Evolutionary conservation across 2,329 filamentous ascomycete species (phyloP).

Genomic region (Alternaria sp.): DNA sequence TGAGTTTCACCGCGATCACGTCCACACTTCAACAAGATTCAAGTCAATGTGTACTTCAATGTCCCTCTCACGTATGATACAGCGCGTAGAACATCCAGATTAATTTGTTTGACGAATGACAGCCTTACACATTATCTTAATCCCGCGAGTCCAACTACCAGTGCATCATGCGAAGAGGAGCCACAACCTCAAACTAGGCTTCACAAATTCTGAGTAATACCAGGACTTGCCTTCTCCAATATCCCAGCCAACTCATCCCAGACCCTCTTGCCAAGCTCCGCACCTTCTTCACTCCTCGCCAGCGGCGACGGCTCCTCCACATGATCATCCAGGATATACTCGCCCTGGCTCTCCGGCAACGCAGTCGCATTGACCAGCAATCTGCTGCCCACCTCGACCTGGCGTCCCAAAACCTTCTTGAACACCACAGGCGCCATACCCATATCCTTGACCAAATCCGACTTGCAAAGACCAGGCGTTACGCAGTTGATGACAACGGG

Average conservation of each 20-base stretch:
- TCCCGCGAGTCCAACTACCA: background rate
- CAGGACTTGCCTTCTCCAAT: constrained; percentile 41
- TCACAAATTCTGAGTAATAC: constrained; percentile 13
- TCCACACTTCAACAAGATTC: background rate
- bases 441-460: constrained; percentile 11
- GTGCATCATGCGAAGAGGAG: background rate
- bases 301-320: constrained; percentile 32
- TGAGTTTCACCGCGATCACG: background rate
- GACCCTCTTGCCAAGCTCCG: constrained; percentile 37
- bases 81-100: background rate
- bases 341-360: constrained; percentile 37
- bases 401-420: constrained; percentile 33
- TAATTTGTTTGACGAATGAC: background rate
- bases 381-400: constrained; percentile 47
- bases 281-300: constrained; percentile 41
- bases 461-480: constrained; percentile 35
- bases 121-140: no score
- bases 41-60: background rate
- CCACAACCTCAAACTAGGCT: background rate
- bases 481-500: constrained; percentile 32
- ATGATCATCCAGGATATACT: constrained; percentile 44
- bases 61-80: background rate
- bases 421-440: constrained; percentile 13
- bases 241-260: constrained; percentile 47
- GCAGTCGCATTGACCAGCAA: constrained; percentile 46